These are phyloP conservation scores for Morella rubra DNA, from an alignment of 306 rosid genomes.

Conservation along the genomic window DNA sequence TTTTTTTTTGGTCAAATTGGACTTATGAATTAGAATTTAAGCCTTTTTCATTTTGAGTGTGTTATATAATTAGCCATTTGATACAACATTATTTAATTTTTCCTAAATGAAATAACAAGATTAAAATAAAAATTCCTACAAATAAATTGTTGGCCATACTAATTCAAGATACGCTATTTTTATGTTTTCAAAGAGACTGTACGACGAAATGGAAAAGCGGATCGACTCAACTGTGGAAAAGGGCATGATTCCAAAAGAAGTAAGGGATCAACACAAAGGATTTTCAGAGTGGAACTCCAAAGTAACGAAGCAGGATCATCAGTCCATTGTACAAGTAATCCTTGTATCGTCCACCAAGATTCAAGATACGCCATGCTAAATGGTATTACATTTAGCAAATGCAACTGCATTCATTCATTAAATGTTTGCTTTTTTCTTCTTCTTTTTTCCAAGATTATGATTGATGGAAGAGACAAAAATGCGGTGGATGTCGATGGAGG, in stretches of 20 bases:
- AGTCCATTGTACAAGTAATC: constrained; percentile 55
- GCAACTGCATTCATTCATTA: neutral
- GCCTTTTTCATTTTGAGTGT: too few relatives aligned
- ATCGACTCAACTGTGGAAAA: constrained; percentile 39
- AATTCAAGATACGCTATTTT: too few relatives aligned
- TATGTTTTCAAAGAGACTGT: constrained; percentile 42
- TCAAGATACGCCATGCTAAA: neutral
- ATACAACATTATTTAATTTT: too few relatives aligned
- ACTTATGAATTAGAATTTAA: too few relatives aligned
- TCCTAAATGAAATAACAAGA: too few relatives aligned
- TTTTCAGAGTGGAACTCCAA: constrained; percentile 60
- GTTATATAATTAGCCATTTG: too few relatives aligned
- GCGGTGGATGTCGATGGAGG: constrained; percentile 46
- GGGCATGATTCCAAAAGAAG: constrained; percentile 43
- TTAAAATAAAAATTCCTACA: too few relatives aligned
- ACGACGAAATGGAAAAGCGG: constrained; percentile 61
- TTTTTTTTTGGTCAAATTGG: too few relatives aligned
- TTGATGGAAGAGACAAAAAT: constrained; percentile 49
- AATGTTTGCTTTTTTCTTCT: neutral
- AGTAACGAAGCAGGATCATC: constrained; percentile 60
- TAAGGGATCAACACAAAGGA: constrained; percentile 37
- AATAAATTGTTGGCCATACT: too few relatives aligned
- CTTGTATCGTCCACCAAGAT: neutral
- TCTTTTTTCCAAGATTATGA: constrained; percentile 38
- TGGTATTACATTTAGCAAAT: neutral